Evolutionary conservation across 768 basidiomycete genomes (phyloP).

Genomic region (Pilatotrama ljubarskyi): DNA sequence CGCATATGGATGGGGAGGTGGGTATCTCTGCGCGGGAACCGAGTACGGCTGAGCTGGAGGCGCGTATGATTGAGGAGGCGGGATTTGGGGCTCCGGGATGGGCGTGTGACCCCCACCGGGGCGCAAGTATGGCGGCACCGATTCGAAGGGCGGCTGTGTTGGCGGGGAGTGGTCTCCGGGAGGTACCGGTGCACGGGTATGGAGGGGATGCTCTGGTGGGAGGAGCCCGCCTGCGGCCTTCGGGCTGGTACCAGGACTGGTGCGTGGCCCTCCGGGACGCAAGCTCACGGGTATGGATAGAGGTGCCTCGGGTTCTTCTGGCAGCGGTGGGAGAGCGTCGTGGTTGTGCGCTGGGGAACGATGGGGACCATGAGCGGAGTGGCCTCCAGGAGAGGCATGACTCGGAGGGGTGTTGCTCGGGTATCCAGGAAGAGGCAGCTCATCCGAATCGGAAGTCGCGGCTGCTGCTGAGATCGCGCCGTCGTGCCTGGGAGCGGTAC

Average conservation of each 20-base stretch:
- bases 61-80: conserved; percentile 14
- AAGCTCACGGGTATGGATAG: conserved; percentile 41
- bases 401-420: neutral
- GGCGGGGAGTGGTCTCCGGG: conserved; percentile 6
- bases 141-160: conserved; percentile 11
- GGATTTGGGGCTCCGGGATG: conserved; percentile 16
- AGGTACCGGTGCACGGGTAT: neutral
- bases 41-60: neutral
- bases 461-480: neutral
- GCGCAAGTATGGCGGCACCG: conserved; percentile 16
- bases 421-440: neutral
- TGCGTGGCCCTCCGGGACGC: conserved; percentile 38
- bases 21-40: neutral
- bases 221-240: conserved; percentile 4
- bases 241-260: conserved; percentile 11
- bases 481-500: neutral
- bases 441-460: neutral
- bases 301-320: conserved; percentile 26
- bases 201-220: conserved; percentile 19
- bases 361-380: conserved; percentile 1
- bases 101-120: conserved; percentile 6
- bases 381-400: neutral
- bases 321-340: conserved; percentile 44
- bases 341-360: conserved; percentile 24
- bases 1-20: neutral